Evolutionary conservation across 73 alveolate species (phyloP).

Genomic region (Uronychia setigera): DNA sequence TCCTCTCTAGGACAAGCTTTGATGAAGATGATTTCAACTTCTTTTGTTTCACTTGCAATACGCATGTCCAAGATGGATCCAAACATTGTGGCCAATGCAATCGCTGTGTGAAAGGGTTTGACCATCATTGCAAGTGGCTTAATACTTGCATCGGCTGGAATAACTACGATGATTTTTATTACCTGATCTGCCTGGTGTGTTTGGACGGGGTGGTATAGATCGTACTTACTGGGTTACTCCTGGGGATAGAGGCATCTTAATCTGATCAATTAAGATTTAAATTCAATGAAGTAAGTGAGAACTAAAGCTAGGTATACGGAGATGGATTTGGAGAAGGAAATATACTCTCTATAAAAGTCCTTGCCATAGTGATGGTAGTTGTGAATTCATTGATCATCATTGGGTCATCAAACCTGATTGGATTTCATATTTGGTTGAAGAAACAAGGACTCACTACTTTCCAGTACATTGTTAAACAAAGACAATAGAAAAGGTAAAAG

Average conservation of each 20-base stretch:
- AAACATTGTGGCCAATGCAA: constrained; percentile 28
- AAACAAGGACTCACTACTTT: not conserved
- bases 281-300: not conserved
- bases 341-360: too few species aligned
- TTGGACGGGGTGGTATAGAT: not conserved
- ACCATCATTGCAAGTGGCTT: constrained; percentile 16
- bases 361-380: not conserved
- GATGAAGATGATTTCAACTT: not conserved
- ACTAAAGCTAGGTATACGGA: not conserved
- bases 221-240: not conserved
- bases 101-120: constrained; percentile 18
- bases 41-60: constrained; percentile 12
- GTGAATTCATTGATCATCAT: not conserved
- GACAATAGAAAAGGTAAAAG: not conserved
- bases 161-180: not conserved
- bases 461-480: not conserved
- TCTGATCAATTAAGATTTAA: too few species aligned
- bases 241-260: not conserved
- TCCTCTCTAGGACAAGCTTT: not conserved
- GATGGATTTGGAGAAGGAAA: not conserved
- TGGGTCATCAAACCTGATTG: not conserved
- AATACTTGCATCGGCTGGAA: not conserved
- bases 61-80: constrained; percentile 15
- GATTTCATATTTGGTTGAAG: not conserved
- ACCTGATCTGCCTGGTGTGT: not conserved